These are phyloP conservation scores for Stephanodiscus triporus DNA, from an alignment of 108 stramenopile species.

Conservation along the genomic window DNA sequence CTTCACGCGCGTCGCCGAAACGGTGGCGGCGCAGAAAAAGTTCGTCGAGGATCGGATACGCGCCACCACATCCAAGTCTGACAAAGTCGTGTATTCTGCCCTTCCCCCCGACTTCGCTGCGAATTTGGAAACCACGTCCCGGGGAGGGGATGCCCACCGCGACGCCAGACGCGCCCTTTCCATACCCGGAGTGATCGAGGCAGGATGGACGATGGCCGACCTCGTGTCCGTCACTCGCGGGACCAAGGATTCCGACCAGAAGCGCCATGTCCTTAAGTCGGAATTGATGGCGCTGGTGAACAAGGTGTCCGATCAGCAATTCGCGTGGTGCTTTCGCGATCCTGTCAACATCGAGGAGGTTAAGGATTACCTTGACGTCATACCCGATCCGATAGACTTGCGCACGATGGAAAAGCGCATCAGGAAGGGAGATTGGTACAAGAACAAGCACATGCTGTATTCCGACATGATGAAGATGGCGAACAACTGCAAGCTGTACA, in stretches of 20 bases:
- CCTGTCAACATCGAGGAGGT: conserved; percentile 90
- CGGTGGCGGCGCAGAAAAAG: conserved; percentile 75
- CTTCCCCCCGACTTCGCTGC: conserved; percentile 61
- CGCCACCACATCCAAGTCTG: conserved; percentile 57
- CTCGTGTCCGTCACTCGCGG: conserved; percentile 56
- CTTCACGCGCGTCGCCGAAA: conserved; percentile 86
- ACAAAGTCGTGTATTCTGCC: conserved; percentile 68
- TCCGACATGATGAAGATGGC: conserved; percentile 93
- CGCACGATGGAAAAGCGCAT: conserved; percentile 84
- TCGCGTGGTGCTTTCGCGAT: conserved; percentile 93
- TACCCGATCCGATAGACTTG: conserved; percentile 91
- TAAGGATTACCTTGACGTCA: conserved; percentile 87
- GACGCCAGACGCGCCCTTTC: conserved; percentile 71
- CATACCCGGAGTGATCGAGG: conserved; percentile 90
- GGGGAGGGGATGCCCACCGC: conserved; percentile 28
- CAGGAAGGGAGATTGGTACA: conserved; percentile 86
- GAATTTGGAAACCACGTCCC: conserved; percentile 34
- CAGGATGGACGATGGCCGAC: conserved; percentile 93
- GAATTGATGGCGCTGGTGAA: conserved; percentile 71
- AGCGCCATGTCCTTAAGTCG: conserved; percentile 69
- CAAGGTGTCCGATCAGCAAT: conserved; percentile 88
- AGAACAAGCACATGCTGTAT: conserved; percentile 75
- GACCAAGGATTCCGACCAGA: conserved; percentile 76
- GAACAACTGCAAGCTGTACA: conserved; percentile 94
- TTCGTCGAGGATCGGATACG: conserved; percentile 70